Evolutionary conservation across 495 filamentous ascomycete species (phyloP), one percentile per base, ranked within the genome.

Genomic region (Choiromyces venosus): DNA sequence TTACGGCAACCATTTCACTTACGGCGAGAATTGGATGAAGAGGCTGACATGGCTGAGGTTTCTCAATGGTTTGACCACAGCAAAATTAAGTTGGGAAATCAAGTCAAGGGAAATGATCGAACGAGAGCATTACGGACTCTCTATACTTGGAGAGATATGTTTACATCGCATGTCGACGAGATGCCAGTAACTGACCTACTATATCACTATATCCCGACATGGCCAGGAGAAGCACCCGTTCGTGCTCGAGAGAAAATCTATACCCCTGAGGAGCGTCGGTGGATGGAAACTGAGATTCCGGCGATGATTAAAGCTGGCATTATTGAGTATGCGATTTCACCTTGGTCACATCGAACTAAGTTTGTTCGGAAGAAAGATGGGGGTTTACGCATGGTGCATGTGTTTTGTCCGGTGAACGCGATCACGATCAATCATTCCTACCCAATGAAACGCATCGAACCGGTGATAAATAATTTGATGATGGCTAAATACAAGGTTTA

Each of bases 71-170:
- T 73, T 1, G 18, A 12, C 9, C 3, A 37, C 10, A 64, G n/a
- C 7, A 16, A 37, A 16, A 42, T 66, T 0, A 52, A 7, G 1
- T 12, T 69, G 8, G 72, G 66, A 1, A 12, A 19, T 0, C 40
- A 7, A 1, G 65, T 35, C 12, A n/a, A n/a, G n/a, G n/a, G 16
- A 0, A 46, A 64, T 35, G 4, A 56, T 3, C 0, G 39, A 69
- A 29, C 5, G 67, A 25, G 25, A 3, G 67, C 36, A 0, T 36
- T 37, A 0, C 2, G 73, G 14, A 19, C 71, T 3, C 39, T 75
- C 0, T 75, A 75, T 65, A 75, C 70, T 1, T 75, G 69, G 69
- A 61, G 21, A 18, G 73, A 72, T 6, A n/a, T 75, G 9, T 72
- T 75, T 25, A 14, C 4, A n/a, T 1, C 7, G n/a, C 19, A 72